Base-by-base conservation (phyloP, 352 stramenopile species). In the Phytophthora hibernalis region DNA sequence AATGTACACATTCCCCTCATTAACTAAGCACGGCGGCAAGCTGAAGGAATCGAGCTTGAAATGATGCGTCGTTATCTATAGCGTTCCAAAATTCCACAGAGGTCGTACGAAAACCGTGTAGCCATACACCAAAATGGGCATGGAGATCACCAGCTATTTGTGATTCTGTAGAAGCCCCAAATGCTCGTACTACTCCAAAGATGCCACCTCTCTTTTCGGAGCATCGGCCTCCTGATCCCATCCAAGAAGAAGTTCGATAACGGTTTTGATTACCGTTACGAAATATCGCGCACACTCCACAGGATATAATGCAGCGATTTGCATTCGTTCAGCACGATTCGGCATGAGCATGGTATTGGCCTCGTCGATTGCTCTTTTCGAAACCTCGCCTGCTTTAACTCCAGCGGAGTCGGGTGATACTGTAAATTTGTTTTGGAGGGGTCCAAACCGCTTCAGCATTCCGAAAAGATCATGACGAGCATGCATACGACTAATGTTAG, bases 161-260 rank as follows among this genome's bases (percentile, higher is more conserved):
- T 7, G 70, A 74, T 56, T 77, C 70, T 31, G 58, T 55, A 6
- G 69, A 49, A 8, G 35, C 62, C 13, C 45, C 22, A 70, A 70
- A 72, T 13, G 62, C 68, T 43, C 59, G 28, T n/a, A 76, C 62
- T 13, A 77, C 33, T 15, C 69, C 69, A 55, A 77, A 77, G 21
- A 70, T 52, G 0, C 69, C 64, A 12, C 69, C 69, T 11, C 52
- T 50, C 3, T 42, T 43, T 56, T 64, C 1, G 64, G 65, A 2
- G n/a, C 12, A 12, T 33, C 0, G 3, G 1, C 8, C 1, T 24
- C 40, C 21, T 45, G 26, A 59, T 72, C 48, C 70, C 61, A 77
- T 7, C 65, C 70, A 7, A 78, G 26, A 43, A 74, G 7, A 11
- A 51, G 12, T 0, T 50, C 47, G 12, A 78, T 67, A 7, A 73